A percentile compares a stretch with the other conserved stretches of the same genome.
Conservation (phyloP, 1,284 basidiomycete species). For the Bondarzewia mesenterica region DNA sequence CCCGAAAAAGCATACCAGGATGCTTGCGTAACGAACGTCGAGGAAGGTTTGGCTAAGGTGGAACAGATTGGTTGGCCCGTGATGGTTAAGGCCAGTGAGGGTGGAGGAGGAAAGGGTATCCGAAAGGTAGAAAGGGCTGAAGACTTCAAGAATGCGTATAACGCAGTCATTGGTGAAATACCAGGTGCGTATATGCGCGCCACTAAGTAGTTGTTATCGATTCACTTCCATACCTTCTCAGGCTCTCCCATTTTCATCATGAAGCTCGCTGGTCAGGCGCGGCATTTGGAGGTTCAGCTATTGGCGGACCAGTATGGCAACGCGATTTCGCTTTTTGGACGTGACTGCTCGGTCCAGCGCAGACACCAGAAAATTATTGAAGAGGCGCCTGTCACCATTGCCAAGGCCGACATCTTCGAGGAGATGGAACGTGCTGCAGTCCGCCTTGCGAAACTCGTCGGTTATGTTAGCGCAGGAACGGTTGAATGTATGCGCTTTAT, state of each 20-base stretch:
- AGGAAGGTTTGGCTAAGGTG: conserved; percentile 81
- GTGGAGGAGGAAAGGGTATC: conserved; percentile 98
- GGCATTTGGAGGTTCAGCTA: conserved; percentile 97
- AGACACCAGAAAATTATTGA: conserved; percentile 99
- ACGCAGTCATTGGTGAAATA: conserved; percentile 94
- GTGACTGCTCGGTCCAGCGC: conserved; percentile 99
- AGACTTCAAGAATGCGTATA: conserved; percentile 89
- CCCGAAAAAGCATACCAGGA: conserved; percentile 85
- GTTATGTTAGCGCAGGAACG: conserved; percentile 98
- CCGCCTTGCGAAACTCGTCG: conserved; percentile 94
- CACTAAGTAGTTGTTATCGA: conserved; percentile 11
- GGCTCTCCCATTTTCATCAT: conserved; percentile 99
- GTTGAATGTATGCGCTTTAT: conserved; percentile 74
- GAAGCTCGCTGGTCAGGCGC: conserved; percentile 97
- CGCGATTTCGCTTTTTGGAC: conserved; percentile 97
- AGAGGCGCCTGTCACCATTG: conserved; percentile 98
- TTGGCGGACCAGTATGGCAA: conserved; percentile 99
- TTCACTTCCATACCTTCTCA: conserved; percentile 21
- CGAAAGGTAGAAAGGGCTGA: conserved; percentile 83
- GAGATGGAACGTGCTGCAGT: conserved; percentile 99
- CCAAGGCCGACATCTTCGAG: conserved; percentile 84
- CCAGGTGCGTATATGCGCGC: conserved; percentile 55
- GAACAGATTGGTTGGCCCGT: conserved; percentile 93
- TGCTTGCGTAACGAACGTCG: conserved; percentile 87
- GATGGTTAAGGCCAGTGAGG: conserved; percentile 99